These are phyloP conservation scores for Tardiomyces depauwii DNA, from an alignment of 1,139 yeast genomes.

Conservation along the genomic window DNA sequence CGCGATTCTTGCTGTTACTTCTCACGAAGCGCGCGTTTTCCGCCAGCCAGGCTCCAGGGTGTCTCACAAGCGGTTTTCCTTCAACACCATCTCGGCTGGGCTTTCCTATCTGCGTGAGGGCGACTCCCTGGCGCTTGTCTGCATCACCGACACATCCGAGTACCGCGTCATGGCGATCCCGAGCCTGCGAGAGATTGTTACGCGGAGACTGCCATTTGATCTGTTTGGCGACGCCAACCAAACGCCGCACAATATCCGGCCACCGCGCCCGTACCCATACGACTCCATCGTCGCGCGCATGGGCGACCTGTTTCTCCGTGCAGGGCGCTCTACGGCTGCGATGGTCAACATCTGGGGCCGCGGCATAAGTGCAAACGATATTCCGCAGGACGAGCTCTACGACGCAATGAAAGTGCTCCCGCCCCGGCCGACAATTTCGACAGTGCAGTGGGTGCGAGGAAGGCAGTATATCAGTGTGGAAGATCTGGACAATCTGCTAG, in stretches of 20 bases:
- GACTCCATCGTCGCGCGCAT: constrained; percentile 38
- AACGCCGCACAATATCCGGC: background rate
- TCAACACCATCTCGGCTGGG: constrained; percentile 41
- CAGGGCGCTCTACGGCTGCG: constrained; percentile 46
- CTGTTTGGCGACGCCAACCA: constrained; percentile 9
- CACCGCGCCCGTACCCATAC: background rate
- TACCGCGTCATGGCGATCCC: constrained; percentile 40
- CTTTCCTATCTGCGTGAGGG: constrained; percentile 37
- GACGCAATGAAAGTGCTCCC: constrained; percentile 45
- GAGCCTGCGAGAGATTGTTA: constrained; percentile 38
- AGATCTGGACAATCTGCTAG: constrained; percentile 37
- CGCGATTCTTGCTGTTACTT: constrained; percentile 45
- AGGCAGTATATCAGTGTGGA: constrained; percentile 44
- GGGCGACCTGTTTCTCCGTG: constrained; percentile 64
- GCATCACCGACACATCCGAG: constrained; percentile 31
- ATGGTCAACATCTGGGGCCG: constrained; percentile 38
- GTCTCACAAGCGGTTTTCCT: constrained; percentile 40
- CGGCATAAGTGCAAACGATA: constrained; percentile 20
- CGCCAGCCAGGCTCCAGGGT: constrained; percentile 40
- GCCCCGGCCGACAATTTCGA: constrained; percentile 67
- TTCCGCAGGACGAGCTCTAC: constrained; percentile 27
- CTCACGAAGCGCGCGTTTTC: constrained; percentile 53
- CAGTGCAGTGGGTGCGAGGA: constrained; percentile 85
- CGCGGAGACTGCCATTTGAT: constrained; percentile 29
- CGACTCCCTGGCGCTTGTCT: constrained; percentile 32